Conservation (phyloP, 2,329 filamentous ascomycete genomes). For the Bipolaris bicolor region DNA sequence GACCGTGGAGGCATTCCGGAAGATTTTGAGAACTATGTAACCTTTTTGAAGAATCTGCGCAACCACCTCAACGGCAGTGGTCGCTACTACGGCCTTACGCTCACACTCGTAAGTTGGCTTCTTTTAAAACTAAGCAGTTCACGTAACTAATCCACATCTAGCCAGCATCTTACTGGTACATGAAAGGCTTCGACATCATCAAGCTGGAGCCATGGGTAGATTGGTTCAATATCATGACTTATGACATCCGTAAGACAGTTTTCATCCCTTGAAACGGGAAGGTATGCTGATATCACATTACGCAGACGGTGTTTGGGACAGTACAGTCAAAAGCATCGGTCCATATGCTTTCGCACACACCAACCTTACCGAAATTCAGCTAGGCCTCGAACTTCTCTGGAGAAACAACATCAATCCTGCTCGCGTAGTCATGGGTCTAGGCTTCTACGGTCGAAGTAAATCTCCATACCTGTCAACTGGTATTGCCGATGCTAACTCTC, state of each 20-base stretch:
- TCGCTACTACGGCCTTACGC: constrained; percentile 7
- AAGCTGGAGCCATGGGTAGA: constrained; percentile 34
- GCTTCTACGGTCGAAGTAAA: constrained; percentile 51
- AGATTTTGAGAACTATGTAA: constrained; percentile 36
- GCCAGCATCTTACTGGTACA: constrained; percentile 32
- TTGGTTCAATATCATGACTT: constrained; percentile 55
- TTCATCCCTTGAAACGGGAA: no score
- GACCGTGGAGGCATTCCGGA: constrained; percentile 47
- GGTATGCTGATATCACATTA: no score
- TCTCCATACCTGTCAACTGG: no score
- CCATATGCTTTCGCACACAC: constrained; percentile 49
- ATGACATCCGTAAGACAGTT: constrained; percentile 48
- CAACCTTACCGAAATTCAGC: constrained; percentile 56
- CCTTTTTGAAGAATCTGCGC: background rate
- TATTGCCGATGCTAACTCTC: no score
- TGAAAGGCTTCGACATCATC: constrained; percentile 31
- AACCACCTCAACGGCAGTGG: background rate
- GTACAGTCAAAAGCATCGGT: constrained; percentile 13
- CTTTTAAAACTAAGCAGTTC: no score
- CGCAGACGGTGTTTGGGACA: constrained; percentile 50
- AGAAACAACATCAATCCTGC: constrained; percentile 49
- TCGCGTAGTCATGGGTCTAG: constrained; percentile 53
- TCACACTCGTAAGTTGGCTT: constrained; percentile 15
- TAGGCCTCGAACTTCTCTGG: constrained; percentile 54
- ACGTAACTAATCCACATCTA: background rate